A percentile compares a stretch with the other conserved stretches of the same genome.
Conservation (phyloP, 2,329 filamentous ascomycete genomes). For the Aureobasidium melanogenum region DNA sequence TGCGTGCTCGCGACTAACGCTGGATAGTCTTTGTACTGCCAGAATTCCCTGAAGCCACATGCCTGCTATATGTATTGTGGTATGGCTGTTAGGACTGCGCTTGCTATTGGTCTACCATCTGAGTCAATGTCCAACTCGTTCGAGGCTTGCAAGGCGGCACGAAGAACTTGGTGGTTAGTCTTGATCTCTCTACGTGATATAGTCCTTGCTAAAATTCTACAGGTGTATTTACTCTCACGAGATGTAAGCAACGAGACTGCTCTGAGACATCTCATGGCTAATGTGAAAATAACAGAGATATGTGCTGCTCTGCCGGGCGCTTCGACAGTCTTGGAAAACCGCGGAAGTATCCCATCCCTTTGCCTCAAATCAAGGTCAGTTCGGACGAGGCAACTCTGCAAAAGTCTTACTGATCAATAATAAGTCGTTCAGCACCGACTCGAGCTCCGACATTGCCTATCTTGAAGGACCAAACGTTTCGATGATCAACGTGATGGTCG, state of each 20-base stretch:
- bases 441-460: background rate
- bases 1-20: background rate
- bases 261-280: background rate
- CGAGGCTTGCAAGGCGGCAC: slow-evolving; percentile 1
- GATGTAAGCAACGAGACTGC: background rate
- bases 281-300: slow-evolving; percentile 18
- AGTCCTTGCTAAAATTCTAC: background rate
- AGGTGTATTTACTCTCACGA: background rate
- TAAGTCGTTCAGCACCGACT: background rate
- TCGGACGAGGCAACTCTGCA: no score
- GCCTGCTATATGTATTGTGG: slow-evolving; percentile 16
- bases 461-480: background rate
- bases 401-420: background rate
- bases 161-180: slow-evolving; percentile 14
- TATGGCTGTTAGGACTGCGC: slow-evolving; percentile 15
- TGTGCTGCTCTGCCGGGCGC: slow-evolving; percentile 24
- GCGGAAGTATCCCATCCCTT: slow-evolving; percentile 20
- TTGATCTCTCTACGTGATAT: background rate
- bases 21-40: slow-evolving; percentile 15
- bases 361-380: slow-evolving; percentile 1
- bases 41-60: slow-evolving; percentile 16
- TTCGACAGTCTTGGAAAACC: slow-evolving; percentile 24
- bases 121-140: slow-evolving; percentile 4
- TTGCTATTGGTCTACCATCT: slow-evolving; percentile 15
- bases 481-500: slow-evolving; percentile 11